Base-by-base conservation (phyloP, 768 basidiomycete genomes). In the Fistulinella prunicolor region DNA sequence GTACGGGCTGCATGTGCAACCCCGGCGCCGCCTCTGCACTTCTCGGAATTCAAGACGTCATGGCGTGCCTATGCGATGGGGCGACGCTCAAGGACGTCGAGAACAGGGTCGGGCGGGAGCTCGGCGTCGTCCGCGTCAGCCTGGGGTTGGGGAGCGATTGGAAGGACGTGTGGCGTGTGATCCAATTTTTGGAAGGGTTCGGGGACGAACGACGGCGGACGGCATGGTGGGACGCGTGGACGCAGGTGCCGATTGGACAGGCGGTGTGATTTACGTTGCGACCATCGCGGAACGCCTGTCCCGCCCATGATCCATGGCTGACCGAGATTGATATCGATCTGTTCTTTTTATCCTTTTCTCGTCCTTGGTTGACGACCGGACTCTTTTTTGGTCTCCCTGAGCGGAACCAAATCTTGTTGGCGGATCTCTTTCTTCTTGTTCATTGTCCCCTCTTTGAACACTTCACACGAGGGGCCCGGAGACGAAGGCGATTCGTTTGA, bases 1-100 rank as follows among this genome's bases (percentile, higher is more conserved):
- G 89, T 36, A 88, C 89, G 3, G 89, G 89, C 0, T 93, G 89
- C 64, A 84, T 91, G 80, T 93, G 90, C 61, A 93, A 92, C 54
- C 87, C 89, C 14, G 90, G 90, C 9, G 89, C 82, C 16, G 86
- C 88, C 0, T 81, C 86, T 1, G 78, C 85, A 5, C 68, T 92
- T 14, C 74, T 90, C 5, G 83, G 82, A 0, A 76, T 89, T 24
- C 69, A 81, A 49, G 72, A 76, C 17, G 74, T 82, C 48, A 90
- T 89, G 87, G 69, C 72, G 6, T 68, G 63, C 13, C 73, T 89
- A 0, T 80, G 74, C 51, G 69, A 73, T 1, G 85, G 84, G 5
- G 75, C 81, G 34, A 83, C 80, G 6, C 71, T 85, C 41, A 68
- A 71, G 21, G 82, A 82, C 28, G 81, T 89, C 54, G 82, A 88